These are phyloP conservation scores for Chrysoporthe austroafricana DNA, from an alignment of 2,329 filamentous ascomycete species.

Conservation along the genomic window DNA sequence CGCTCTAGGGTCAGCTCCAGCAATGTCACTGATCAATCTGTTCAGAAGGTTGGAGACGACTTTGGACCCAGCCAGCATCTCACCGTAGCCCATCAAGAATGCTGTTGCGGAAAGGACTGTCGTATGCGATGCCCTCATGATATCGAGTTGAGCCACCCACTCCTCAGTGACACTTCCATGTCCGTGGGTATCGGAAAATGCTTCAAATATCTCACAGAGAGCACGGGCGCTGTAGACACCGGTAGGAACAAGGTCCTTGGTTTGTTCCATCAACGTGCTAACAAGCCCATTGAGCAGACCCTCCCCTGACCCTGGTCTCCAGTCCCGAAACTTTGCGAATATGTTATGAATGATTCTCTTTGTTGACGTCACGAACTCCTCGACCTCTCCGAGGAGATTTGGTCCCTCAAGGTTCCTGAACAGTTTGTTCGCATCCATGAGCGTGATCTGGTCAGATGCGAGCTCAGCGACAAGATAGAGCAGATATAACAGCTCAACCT, in stretches of 20 bases:
- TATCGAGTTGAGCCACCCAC: constrained; percentile 48
- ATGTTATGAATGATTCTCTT: constrained; percentile 43
- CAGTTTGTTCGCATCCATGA: constrained; percentile 48
- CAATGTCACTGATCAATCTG: constrained; percentile 63
- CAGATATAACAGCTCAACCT: constrained; percentile 55
- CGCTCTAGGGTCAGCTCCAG: constrained; percentile 48
- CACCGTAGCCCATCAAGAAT: constrained; percentile 56
- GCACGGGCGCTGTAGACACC: constrained; percentile 58
- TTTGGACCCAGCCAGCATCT: constrained; percentile 53
- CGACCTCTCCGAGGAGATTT: constrained; percentile 44
- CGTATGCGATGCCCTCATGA: constrained; percentile 51
- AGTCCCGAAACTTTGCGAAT: constrained; percentile 40
- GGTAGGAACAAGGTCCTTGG: constrained; percentile 45
- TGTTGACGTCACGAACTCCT: constrained; percentile 48
- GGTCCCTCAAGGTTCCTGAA: constrained; percentile 48
- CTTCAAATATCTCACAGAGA: constrained; percentile 54
- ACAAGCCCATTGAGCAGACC: constrained; percentile 48
- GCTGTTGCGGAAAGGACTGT: constrained; percentile 55
- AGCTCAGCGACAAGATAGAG: constrained; percentile 56
- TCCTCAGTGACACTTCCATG: constrained; percentile 50
- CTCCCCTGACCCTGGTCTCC: constrained; percentile 40
- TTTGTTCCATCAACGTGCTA: constrained; percentile 48
- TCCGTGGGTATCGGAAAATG: constrained; percentile 51
- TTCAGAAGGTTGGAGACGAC: constrained; percentile 59
- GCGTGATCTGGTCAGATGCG: constrained; percentile 57